Evolutionary conservation across 2,329 filamentous ascomycete genomes (phyloP).

Genomic region (Nemania sp.): DNA sequence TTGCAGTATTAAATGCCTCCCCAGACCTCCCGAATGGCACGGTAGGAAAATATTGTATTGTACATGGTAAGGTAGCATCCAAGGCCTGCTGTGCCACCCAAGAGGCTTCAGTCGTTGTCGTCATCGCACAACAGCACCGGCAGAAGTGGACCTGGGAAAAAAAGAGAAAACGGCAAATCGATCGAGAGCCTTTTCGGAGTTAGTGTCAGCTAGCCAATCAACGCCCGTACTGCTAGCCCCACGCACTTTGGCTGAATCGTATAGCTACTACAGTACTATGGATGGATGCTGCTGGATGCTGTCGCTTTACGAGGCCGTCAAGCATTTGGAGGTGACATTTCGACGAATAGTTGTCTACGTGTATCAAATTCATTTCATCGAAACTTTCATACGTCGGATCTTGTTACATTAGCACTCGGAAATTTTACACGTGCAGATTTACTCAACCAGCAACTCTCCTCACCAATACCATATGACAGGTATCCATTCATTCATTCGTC

Average conservation of each 20-base stretch:
- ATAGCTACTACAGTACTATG: not conserved
- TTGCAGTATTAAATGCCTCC: not conserved
- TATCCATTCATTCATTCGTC: too few relatives aligned
- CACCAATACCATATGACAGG: too few relatives aligned
- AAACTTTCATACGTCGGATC: not conserved
- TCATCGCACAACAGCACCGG: constrained; percentile 31
- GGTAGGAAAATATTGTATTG: constrained; percentile 5
- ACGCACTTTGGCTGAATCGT: not conserved
- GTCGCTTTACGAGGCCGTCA: not conserved
- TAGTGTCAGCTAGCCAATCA: constrained; percentile 16
- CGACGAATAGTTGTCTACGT: not conserved
- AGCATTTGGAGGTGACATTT: not conserved
- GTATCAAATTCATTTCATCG: not conserved
- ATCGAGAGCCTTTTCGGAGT: constrained; percentile 19
- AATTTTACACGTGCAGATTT: too few relatives aligned
- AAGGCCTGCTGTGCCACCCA: constrained; percentile 24
- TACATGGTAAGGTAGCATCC: constrained; percentile 26
- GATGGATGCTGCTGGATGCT: not conserved
- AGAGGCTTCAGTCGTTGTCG: constrained; percentile 36
- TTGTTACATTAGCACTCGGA: too few relatives aligned
- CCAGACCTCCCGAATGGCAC: constrained; percentile 5
- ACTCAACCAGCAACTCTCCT: too few relatives aligned
- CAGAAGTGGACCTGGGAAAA: constrained; percentile 33
- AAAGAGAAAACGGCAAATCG: constrained; percentile 26
- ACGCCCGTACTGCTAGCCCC: not conserved